These are phyloP conservation scores for Solanum tarapatanum DNA, from an alignment of 257 asterid genomes.

Conservation along the genomic window DNA sequence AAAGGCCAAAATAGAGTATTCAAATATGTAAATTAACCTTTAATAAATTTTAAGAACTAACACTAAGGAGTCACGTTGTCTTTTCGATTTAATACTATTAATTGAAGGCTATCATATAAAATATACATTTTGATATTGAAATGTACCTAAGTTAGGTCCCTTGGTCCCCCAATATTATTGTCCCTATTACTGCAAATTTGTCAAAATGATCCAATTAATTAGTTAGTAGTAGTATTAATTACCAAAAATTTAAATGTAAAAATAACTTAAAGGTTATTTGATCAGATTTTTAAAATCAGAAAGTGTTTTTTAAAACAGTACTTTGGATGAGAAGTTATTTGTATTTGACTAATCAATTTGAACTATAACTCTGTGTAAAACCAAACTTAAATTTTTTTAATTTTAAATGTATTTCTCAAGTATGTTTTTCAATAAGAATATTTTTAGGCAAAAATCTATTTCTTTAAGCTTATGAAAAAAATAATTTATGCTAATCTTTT, in stretches of 20 bases:
- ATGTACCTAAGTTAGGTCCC: background rate
- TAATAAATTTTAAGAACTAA: background rate
- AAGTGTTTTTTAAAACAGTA: background rate
- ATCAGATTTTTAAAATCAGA: background rate
- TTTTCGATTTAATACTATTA: background rate
- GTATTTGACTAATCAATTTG: background rate
- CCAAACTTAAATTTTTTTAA: no score
- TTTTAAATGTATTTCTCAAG: background rate
- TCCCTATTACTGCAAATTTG: background rate
- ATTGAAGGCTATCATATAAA: background rate
- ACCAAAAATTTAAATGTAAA: background rate
- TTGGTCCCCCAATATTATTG: background rate
- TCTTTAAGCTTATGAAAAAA: no score
- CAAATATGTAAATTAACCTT: background rate
- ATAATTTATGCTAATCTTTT: no score
- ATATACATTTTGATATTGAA: background rate
- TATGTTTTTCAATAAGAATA: background rate
- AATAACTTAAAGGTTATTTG: background rate
- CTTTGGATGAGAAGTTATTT: background rate
- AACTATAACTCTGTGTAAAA: no score
- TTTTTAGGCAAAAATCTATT: no score
- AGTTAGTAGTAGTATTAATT: background rate
- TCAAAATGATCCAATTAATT: background rate
- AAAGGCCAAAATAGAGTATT: background rate
- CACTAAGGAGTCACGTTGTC: background rate